These are phyloP conservation scores for Hondaea fermentalgiana DNA, from an alignment of 108 stramenopile species.

Conservation along the genomic window DNA sequence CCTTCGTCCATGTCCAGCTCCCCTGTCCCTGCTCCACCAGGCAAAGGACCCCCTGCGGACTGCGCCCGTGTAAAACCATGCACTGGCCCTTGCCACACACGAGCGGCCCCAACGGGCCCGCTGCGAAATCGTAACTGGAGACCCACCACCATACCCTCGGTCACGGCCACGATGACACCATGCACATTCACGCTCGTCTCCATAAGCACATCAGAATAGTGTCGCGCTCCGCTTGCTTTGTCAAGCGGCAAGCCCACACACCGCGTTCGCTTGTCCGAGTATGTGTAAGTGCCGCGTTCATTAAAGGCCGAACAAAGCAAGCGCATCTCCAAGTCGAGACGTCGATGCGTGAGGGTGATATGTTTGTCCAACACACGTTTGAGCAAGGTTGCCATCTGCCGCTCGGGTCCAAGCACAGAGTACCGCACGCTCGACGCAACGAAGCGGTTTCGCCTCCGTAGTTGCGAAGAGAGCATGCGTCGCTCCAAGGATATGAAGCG, in stretches of 20 bases:
- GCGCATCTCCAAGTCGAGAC: background rate
- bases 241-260: background rate
- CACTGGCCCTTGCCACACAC: background rate
- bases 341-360: background rate
- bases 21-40: background rate
- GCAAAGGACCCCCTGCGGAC: background rate
- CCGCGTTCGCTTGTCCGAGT: background rate
- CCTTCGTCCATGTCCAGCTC: background rate
- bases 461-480: background rate
- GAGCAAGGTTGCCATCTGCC: background rate
- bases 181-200: background rate
- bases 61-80: background rate
- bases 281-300: background rate
- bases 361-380: background rate
- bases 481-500: background rate
- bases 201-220: background rate
- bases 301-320: background rate
- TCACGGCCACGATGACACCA: background rate
- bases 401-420: background rate
- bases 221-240: background rate
- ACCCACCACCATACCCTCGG: constrained; percentile 5
- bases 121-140: background rate
- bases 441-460: background rate
- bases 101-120: background rate
- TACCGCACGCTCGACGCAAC: background rate